Conservation (phyloP, 148 eudicot genomes). For the Suaeda aralocaspica region DNA sequence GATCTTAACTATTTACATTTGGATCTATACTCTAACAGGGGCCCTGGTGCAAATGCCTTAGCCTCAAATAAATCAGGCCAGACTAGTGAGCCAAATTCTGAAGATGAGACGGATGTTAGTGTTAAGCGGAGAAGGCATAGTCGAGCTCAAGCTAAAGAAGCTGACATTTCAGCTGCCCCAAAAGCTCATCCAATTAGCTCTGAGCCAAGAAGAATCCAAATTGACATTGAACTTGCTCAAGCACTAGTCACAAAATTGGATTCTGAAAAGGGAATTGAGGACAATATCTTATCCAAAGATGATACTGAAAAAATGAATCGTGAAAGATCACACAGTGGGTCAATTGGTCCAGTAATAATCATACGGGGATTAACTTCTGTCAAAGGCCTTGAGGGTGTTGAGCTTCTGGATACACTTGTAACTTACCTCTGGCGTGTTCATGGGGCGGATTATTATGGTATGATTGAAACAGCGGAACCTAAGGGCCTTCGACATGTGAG, state of each 20-base stretch:
- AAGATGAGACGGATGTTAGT: slow-evolving; percentile 68
- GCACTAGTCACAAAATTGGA: slow-evolving; percentile 81
- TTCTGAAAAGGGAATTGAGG: slow-evolving; percentile 83
- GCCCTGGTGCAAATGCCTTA: slow-evolving; percentile 55
- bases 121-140: slow-evolving; percentile 77
- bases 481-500: slow-evolving; percentile 90
- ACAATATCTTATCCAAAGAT: slow-evolving; percentile 66
- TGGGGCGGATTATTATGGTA: slow-evolving; percentile 90
- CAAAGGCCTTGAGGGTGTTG: slow-evolving; percentile 91
- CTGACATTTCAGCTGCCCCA: slow-evolving; percentile 76
- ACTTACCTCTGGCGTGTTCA: slow-evolving; percentile 99
- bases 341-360: slow-evolving; percentile 82
- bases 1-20: not conserved
- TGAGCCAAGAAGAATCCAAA: slow-evolving; percentile 68
- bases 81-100: slow-evolving; percentile 69
- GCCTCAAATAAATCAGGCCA: slow-evolving; percentile 60
- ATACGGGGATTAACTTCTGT: slow-evolving; percentile 71
- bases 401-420: slow-evolving; percentile 84
- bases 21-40: slow-evolving; percentile 39
- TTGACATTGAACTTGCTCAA: slow-evolving; percentile 78
- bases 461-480: slow-evolving; percentile 71
- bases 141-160: slow-evolving; percentile 45
- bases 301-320: slow-evolving; percentile 70
- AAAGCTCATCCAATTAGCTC: slow-evolving; percentile 81
- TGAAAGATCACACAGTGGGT: slow-evolving; percentile 75